Percentiles rank a stretch among this genome's conserved stretches.
Evolutionary conservation across 306 rosid species (phyloP).

Genomic region (Cicer cuneatum): DNA sequence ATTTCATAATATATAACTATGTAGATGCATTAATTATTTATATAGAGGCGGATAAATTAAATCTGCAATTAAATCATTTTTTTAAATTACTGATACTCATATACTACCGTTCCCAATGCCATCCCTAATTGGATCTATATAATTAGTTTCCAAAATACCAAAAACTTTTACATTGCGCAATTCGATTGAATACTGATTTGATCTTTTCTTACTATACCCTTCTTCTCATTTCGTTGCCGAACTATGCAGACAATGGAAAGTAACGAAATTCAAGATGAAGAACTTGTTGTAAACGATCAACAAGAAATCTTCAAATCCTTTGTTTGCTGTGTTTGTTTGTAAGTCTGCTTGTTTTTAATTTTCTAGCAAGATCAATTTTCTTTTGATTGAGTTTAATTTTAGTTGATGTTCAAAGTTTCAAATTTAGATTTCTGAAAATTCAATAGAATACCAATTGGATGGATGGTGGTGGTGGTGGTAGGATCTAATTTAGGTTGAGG

Average conservation of each 20-base stretch:
- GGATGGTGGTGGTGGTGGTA: not conserved
- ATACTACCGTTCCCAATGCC: no score
- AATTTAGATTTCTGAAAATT: not conserved
- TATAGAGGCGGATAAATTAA: no score
- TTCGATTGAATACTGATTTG: not conserved
- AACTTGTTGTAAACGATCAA: slow-evolving; percentile 23
- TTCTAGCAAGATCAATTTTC: not conserved
- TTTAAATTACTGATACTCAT: no score
- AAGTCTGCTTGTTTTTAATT: slow-evolving; percentile 29
- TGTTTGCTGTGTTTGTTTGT: slow-evolving; percentile 79
- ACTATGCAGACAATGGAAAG: slow-evolving; percentile 23
- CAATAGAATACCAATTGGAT: not conserved
- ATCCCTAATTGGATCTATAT: no score
- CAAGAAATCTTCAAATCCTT: slow-evolving; percentile 59
- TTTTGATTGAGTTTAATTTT: not conserved
- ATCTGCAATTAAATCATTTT: no score
- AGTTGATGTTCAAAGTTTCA: slow-evolving; percentile 9
- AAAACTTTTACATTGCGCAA: no score
- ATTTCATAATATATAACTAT: no score
- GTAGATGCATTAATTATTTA: no score
- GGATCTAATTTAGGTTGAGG: not conserved
- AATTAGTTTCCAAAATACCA: no score
- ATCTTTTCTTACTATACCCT: not conserved
- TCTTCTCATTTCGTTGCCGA: not conserved
- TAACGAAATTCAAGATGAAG: slow-evolving; percentile 41